A percentile compares a stretch with the other conserved stretches of the same genome.
phyloP scores from a whole-genome alignment of 495 filamentous ascomycete genomes.

The Chaetomium tenue region DNA sequence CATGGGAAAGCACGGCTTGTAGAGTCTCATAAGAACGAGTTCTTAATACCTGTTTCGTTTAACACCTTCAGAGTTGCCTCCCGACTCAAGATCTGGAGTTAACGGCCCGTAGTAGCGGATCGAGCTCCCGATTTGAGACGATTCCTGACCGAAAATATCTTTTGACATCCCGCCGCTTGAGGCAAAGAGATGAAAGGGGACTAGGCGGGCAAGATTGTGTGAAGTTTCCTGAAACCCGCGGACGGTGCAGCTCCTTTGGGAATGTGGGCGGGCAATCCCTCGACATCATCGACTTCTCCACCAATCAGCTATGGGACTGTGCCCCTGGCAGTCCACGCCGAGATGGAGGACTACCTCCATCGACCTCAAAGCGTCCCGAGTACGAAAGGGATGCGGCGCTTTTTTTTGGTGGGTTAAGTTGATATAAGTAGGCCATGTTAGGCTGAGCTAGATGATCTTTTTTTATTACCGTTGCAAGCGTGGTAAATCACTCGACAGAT shows the following conservation, averaged over 20 bases:
- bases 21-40: too few species aligned
- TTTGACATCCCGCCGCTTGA: not conserved
- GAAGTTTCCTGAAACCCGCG: constrained; percentile 8
- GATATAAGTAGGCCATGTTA: too few species aligned
- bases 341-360: constrained; percentile 9
- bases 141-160: not conserved
- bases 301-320: not conserved
- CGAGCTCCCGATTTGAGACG: not conserved
- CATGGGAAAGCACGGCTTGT: too few species aligned
- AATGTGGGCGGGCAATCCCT: constrained; percentile 5
- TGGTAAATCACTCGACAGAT: not conserved
- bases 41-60: too few species aligned
- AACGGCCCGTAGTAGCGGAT: not conserved
- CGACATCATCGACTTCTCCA: not conserved
- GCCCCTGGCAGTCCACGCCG: not conserved
- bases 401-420: too few species aligned
- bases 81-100: too few species aligned
- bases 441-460: not conserved
- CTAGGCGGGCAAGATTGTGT: not conserved
- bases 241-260: constrained; percentile 18
- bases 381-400: too few species aligned
- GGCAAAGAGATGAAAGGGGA: not conserved
- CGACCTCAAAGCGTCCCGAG: not conserved
- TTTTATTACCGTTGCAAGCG: not conserved
- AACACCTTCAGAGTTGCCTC: too few species aligned